Conservation (phyloP, 306 rosid genomes). For the peach (Prunus persica) region Prunus_persica_NCBIv2 NC_034013.1:10275001-10275500, state of each 20-base stretch:
- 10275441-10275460: slow-evolving; percentile 67
- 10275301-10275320: neutral
- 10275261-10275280: neutral
- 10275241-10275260: neutral
- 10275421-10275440: slow-evolving; percentile 85
- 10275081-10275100: neutral
- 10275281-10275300: neutral
- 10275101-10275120: neutral
- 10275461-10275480: slow-evolving; percentile 73
- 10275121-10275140: neutral
- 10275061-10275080: slow-evolving; percentile 17
- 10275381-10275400: slow-evolving; percentile 70
- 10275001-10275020: slow-evolving; percentile 79
- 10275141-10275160: neutral
- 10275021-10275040: slow-evolving; percentile 90
- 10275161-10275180: neutral
- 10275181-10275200: neutral
- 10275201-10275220: neutral
- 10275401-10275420: slow-evolving; percentile 86
- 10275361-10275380: slow-evolving; percentile 96
- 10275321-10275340: neutral
- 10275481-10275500: neutral
- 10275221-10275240: neutral
- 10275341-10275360: slow-evolving; percentile 68
- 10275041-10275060: slow-evolving; percentile 23